Base-by-base conservation (phyloP, 768 basidiomycete species). In the Suillus paluster region DNA sequence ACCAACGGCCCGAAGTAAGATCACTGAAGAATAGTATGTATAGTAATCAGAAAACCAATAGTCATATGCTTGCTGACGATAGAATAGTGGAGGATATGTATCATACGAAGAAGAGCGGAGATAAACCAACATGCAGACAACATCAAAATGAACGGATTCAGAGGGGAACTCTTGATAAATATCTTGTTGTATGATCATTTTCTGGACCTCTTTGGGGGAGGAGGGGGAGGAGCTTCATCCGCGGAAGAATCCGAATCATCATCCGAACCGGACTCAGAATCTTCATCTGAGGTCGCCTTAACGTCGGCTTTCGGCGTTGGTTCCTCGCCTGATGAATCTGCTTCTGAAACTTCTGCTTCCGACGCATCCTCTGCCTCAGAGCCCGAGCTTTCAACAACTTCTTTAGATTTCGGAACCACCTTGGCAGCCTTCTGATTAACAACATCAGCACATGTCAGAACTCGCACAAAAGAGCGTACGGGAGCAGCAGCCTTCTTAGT, bases 201-300 rank as follows among this genome's bases (percentile, higher is more conserved):
- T 66, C 67, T 75, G 63, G 59, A 62, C 62, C 66, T 74, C 56
- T 73, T 77, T 27, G 46, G 5, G 11, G 36, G 52, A 55, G 74
- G 76, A 42, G 73, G 73, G 0, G 71, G 57, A 63, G 71, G 64
- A 55, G 64, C 73, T 6, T 70, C 81, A 3, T 83, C 81, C 0
- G 73, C 71, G 5, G 75, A 79, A 5, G 52, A 23, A 2, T 72
- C 71, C 2, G 75, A 71, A n/a, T 71, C 74, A 2, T 69, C 68
- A 3, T 74, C 72, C 11, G 66, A 67, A 45, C 70, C 21, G 9
- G 34, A 25, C 1, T 54, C 36, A 11, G 49, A 50, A 1, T 54
- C 53, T 38, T 54, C 53, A 1, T 69, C 72, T 1, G 75, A 70
- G 48, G 66, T 46, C 33, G 19, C 66, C 50, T 66, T 75, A 1